phyloP scores from a whole-genome alignment of 2,329 filamentous ascomycete genomes.

The Cercospora zeae-maydis region DNA sequence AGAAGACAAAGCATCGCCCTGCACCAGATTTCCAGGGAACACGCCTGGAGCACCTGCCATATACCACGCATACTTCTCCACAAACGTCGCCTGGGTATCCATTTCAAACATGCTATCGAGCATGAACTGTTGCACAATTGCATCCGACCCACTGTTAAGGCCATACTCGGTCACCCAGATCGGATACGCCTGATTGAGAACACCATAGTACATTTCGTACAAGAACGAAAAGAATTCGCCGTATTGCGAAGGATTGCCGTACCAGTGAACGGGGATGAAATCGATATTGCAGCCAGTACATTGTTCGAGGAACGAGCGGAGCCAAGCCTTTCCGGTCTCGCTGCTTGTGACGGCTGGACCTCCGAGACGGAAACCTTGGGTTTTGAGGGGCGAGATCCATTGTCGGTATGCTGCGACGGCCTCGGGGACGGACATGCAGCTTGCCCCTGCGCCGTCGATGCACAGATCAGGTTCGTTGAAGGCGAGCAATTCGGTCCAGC shows the following conservation, averaged over 20 bases:
- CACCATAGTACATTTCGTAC: neutral
- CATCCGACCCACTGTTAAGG: neutral
- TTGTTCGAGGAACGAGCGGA: neutral
- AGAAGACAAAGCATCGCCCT: neutral
- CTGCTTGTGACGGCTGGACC: neutral
- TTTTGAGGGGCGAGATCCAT: neutral
- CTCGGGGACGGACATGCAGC: neutral
- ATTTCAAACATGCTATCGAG: neutral
- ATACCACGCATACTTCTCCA: constrained; percentile 4
- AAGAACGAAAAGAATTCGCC: neutral
- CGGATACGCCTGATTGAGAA: neutral
- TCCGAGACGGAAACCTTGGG: neutral
- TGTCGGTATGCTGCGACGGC: neutral
- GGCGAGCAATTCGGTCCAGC: neutral
- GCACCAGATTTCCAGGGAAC: neutral
- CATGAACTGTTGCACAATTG: neutral
- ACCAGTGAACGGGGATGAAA: neutral
- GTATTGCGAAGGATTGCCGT: neutral
- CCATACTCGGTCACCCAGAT: neutral
- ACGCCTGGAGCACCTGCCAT: neutral
- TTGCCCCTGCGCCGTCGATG: neutral
- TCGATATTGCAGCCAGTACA: neutral
- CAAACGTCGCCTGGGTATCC: neutral
- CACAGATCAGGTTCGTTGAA: neutral
- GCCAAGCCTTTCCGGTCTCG: neutral